Base-by-base conservation (phyloP, 2,329 filamentous ascomycete species). In the Diaporthe destruens region DNA sequence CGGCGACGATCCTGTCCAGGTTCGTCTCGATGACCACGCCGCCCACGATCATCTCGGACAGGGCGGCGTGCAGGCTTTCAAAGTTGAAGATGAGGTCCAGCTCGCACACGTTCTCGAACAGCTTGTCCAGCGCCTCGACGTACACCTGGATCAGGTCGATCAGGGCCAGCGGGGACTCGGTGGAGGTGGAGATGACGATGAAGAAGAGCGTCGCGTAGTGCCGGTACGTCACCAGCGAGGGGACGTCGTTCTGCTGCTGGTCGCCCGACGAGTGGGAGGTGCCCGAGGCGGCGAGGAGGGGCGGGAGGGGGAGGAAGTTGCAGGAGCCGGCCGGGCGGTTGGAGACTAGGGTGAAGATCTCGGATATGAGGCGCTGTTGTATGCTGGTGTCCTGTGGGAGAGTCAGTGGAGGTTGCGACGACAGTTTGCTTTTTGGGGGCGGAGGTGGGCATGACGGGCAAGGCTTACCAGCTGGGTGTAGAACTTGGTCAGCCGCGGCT, bases 41-140 rank as follows among this genome's bases (percentile, higher is more conserved):
- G 18, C 96, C 96, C 20, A 98, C 94, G 71, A 98, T 93, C 94
- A 98, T 97, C 86, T 98, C 96, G 72, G 91, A 92, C 12, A 98
- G 85, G 20, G 95, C 91, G 11, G 96, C 93, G 85, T 99, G 96
- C 78, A 99, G 87, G 20, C 95, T 97, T 87, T 99, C 96, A 78
- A 98, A 99, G 81, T 98, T 98, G 86, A 99, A 99, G 82, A 99
- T 99, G 77, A 99, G 88, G 82, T 99, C 95, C 71, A 99, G 87
- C 85, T 99, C 96, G 87, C 96, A 99, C 12, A 99, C 96, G 81
- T 99, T 98, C 84, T 98, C 96, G 80, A 99, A 99, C 53, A 99
- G 87, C 76, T 94, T 91, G 82, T 99, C 96, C 47, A 99, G 89
- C 0, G 96, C 92, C 83, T 99, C 96, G 75, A 99, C 96, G 79